Conservation (phyloP, 2,329 filamentous ascomycete genomes). For the Cytospora leucostoma region DNA sequence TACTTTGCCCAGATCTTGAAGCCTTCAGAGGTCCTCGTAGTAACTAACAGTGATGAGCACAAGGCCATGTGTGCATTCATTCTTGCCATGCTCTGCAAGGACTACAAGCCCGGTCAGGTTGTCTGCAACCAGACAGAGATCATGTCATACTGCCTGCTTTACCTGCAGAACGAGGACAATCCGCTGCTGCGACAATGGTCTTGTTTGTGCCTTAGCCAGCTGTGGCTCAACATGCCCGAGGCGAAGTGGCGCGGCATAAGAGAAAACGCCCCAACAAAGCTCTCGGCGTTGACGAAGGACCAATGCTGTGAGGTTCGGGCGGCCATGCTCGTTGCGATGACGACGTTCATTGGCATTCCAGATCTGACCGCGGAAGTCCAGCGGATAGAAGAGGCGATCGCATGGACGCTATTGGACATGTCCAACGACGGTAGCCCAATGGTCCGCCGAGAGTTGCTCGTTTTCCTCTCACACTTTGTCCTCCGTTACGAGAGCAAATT, state of each 20-base stretch:
- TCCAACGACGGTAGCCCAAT: constrained; percentile 91
- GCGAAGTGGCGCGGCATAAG: constrained; percentile 96
- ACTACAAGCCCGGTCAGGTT: constrained; percentile 86
- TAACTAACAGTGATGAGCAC: constrained; percentile 88
- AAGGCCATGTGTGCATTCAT: constrained; percentile 98
- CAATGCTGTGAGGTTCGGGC: constrained; percentile 89
- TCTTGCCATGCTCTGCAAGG: constrained; percentile 93
- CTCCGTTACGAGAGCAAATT: constrained; percentile 91
- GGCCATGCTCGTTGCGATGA: constrained; percentile 90
- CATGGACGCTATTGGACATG: constrained; percentile 87
- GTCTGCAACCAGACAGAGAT: constrained; percentile 90
- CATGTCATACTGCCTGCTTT: constrained; percentile 81
- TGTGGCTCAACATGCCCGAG: constrained; percentile 88
- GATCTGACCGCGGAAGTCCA: constrained; percentile 90
- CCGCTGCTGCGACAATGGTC: constrained; percentile 92
- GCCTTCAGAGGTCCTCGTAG: constrained; percentile 77
- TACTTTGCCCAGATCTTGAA: constrained; percentile 95
- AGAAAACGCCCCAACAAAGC: constrained; percentile 77
- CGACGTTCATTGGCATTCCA: constrained; percentile 89
- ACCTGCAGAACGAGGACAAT: constrained; percentile 84
- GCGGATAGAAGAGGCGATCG: constrained; percentile 86
- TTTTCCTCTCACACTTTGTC: constrained; percentile 92
- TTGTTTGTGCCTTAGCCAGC: constrained; percentile 89
- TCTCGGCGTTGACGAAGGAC: constrained; percentile 81
- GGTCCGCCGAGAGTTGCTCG: constrained; percentile 88